These are phyloP conservation scores for Chrysanthemum seticuspe DNA, from an alignment of 129 eudicot genomes.

Conservation along the genomic window DNA sequence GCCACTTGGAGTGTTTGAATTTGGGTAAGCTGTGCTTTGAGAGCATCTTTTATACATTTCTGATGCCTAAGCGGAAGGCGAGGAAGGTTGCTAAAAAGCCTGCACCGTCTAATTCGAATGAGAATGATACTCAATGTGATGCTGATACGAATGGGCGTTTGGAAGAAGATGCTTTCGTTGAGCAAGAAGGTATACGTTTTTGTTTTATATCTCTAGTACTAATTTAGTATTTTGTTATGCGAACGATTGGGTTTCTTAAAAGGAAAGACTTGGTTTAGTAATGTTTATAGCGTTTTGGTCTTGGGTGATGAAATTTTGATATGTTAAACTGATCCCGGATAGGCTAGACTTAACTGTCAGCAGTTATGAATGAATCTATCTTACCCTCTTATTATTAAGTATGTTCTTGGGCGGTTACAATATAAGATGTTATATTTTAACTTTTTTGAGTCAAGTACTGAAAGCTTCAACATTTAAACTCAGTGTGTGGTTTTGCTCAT, in stretches of 20 bases:
- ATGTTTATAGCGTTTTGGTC: background rate
- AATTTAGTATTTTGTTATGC: background rate
- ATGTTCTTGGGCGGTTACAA: background rate
- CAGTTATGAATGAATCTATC: background rate
- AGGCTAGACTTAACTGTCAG: background rate
- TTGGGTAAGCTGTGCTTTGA: background rate
- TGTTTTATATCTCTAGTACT: background rate
- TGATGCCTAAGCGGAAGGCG: slow-evolving; percentile 51
- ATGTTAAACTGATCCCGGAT: background rate
- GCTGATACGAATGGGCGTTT: slow-evolving; percentile 24
- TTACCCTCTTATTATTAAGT: background rate
- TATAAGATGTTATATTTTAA: background rate
- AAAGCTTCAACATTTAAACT: background rate
- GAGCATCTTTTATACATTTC: slow-evolving; percentile 19
- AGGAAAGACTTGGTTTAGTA: background rate
- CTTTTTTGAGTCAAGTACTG: background rate
- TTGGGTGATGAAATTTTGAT: slow-evolving; percentile 1
- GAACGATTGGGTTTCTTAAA: background rate
- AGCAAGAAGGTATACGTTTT: slow-evolving; percentile 47
- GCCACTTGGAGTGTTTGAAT: background rate
- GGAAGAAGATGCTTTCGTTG: slow-evolving; percentile 33
- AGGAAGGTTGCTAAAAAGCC: slow-evolving; percentile 32
- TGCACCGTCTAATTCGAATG: slow-evolving; percentile 28
- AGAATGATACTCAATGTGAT: background rate
- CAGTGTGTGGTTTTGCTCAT: background rate